Percentiles rank a stretch among this genome's conserved stretches.
Conservation (phyloP, 169 alveolate species). For the Ophryocystis elektroscirrha region DNA sequence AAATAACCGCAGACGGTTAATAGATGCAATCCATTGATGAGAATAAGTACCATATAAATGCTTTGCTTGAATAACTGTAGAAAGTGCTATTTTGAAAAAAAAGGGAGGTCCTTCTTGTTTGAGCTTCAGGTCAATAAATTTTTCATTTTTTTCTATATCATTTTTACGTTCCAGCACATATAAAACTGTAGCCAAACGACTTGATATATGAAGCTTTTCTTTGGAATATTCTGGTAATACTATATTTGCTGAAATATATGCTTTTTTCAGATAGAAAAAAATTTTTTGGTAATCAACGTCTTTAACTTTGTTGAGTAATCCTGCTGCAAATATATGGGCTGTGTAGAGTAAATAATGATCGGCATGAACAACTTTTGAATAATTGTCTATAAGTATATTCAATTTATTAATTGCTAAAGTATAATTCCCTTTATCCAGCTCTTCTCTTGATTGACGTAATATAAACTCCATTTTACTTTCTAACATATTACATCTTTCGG, state of each 20-base stretch:
- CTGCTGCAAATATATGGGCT: constrained; percentile 46
- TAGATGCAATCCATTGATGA: no score
- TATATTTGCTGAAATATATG: constrained; percentile 44
- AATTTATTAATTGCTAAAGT: constrained; percentile 32
- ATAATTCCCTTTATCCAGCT: constrained; percentile 30
- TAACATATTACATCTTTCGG: constrained; percentile 17
- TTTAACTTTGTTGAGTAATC: constrained; percentile 35
- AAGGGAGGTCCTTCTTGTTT: no score
- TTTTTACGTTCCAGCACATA: no score
- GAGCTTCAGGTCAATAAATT: constrained; percentile 17
- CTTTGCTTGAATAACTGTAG: no score
- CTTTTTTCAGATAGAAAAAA: constrained; percentile 30
- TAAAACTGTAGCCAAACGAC: no score
- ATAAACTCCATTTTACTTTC: constrained; percentile 25
- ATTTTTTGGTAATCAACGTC: constrained; percentile 34
- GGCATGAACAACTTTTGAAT: constrained; percentile 45
- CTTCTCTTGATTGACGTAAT: constrained; percentile 26
- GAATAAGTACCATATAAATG: no score
- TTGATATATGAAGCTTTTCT: constrained; percentile 48
- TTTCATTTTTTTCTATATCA: constrained; percentile 21
- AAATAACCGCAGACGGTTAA: no score
- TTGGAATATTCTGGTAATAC: constrained; percentile 47
- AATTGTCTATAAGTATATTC: constrained; percentile 27
- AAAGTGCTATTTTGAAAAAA: no score
- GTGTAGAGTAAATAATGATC: constrained; percentile 48